Percentiles rank a stretch among this genome's conserved stretches.
phyloP scores from a whole-genome alignment of 352 stramenopile species.

The Aphanomyces stellatus region DNA sequence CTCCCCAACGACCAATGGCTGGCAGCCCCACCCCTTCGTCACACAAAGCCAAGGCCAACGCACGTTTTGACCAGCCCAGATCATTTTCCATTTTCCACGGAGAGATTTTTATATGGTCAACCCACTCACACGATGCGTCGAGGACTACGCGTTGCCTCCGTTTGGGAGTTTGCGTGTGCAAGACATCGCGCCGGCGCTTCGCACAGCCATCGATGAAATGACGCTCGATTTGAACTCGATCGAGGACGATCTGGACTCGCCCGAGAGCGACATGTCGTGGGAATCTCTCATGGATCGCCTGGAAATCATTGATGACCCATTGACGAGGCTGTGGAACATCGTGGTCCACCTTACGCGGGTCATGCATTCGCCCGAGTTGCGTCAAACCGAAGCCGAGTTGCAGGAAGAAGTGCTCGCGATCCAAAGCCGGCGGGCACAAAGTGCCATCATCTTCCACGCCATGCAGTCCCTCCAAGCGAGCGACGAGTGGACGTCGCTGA shows the following conservation, averaged over 20 bases:
- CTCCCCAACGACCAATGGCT: too few relatives aligned
- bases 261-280: conserved; percentile 46
- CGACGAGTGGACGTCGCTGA: conserved; percentile 42
- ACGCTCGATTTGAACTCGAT: conserved; percentile 39
- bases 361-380: conserved; percentile 92
- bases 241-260: conserved; percentile 29
- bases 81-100: too few relatives aligned
- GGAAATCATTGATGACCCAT: conserved; percentile 85
- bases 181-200: conserved; percentile 53
- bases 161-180: conserved; percentile 54
- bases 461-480: conserved; percentile 75
- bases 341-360: conserved; percentile 96
- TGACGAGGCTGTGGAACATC: conserved; percentile 94
- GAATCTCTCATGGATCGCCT: conserved; percentile 85
- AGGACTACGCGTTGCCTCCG: conserved; percentile 46
- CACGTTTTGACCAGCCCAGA: too few relatives aligned
- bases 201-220: conserved; percentile 38
- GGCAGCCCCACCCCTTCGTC: too few relatives aligned
- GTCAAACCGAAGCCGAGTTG: conserved; percentile 88
- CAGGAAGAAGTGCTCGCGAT: conserved; percentile 91
- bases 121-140: conserved; percentile 45
- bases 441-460: conserved; percentile 86
- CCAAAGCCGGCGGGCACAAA: conserved; percentile 89
- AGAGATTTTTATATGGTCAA: too few relatives aligned
- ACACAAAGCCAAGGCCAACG: too few relatives aligned